phyloP scores from a whole-genome alignment of 805 yeast species.

The Zygoascus biomembranicola region DNA sequence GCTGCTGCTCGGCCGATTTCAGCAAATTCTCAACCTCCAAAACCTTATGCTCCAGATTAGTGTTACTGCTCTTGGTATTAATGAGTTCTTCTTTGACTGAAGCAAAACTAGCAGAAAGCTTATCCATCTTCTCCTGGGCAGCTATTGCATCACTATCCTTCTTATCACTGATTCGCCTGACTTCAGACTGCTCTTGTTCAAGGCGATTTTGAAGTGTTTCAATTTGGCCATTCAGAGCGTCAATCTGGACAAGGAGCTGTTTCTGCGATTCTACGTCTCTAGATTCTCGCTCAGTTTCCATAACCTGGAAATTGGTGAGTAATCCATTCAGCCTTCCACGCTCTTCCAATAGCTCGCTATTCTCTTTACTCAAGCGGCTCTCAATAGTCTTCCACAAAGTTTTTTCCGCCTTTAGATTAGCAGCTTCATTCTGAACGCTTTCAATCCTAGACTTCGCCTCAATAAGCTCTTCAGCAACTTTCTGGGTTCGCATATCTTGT shows the following conservation, averaged over 20 bases:
- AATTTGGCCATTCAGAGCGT: conserved; percentile 41
- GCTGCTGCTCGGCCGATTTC: conserved; percentile 21
- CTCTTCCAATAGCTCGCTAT: conserved; percentile 47
- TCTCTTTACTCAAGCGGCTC: conserved; percentile 43
- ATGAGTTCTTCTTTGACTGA: conserved; percentile 35
- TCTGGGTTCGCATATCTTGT: conserved; percentile 43
- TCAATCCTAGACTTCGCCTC: conserved; percentile 42
- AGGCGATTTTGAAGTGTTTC: conserved; percentile 39
- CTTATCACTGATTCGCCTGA: conserved; percentile 41
- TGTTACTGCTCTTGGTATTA: conserved; percentile 34
- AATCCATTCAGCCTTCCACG: conserved; percentile 48
- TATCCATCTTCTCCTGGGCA: conserved; percentile 53
- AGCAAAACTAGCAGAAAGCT: conserved; percentile 39
- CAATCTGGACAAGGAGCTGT: conserved; percentile 42
- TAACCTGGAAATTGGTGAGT: conserved; percentile 50
- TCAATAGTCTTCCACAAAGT: conserved; percentile 42
- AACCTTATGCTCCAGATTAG: conserved; percentile 34
- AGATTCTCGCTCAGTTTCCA: conserved; percentile 53
- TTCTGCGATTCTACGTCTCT: conserved; percentile 42
- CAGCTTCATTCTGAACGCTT: conserved; percentile 37
- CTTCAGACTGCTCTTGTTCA: conserved; percentile 42
- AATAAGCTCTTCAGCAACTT: conserved; percentile 46
- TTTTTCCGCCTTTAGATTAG: conserved; percentile 48
- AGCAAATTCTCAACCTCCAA: conserved; percentile 27
- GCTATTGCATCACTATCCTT: conserved; percentile 51